Evolutionary conservation across 1,139 yeast species (phyloP), one percentile per base, ranked within the genome.

Genomic region (Taphrina populina): DNA sequence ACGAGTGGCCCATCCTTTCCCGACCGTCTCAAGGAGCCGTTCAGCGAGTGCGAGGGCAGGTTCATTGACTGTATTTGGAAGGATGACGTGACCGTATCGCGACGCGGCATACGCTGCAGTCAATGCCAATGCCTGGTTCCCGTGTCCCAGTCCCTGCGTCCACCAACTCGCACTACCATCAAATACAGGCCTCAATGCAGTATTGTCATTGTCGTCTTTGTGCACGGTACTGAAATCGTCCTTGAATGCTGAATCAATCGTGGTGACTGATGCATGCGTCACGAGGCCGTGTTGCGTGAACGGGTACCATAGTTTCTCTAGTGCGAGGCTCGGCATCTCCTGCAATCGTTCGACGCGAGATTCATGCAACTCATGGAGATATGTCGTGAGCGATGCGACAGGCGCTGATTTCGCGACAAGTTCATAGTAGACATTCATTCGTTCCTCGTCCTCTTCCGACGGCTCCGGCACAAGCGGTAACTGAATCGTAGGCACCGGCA

Each of bases 121-220:
- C 8, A 63, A 60, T 5, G 67, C 62, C 21, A 66, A 58, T 7
- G 62, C 59, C 1, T 62, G 59, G 40, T 65, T 64, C 10, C 67
- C 67, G 49, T 65, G 67, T 8, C 67, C 67, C 6, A 66, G 60
- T 1, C 67, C 67, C 41, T 66, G 68, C 10, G 68, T 65, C 69
- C 69, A 66, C 69, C 69, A 66, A 2, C 67, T 64, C 7, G 67
- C 68, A n/a, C 66, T 63, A 6, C 65, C 67, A 43, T 66, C 69
- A 52, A 65, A 63, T 2, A 63, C 59, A 1, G 65, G 61, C 7
- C 46, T 40, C 32, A 64, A 41, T 23, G 23, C 30, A n/a, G 37
- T 30, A 2, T n/a, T 10, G 52, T 13, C 11, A 32, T 35, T 3
- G 26, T 46, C 10, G 52, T 13, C 11, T 29, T 35, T 3, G 26